Evolutionary conservation across 1,139 yeast species (phyloP).

Genomic region (Citeromyces siamensis): DNA sequence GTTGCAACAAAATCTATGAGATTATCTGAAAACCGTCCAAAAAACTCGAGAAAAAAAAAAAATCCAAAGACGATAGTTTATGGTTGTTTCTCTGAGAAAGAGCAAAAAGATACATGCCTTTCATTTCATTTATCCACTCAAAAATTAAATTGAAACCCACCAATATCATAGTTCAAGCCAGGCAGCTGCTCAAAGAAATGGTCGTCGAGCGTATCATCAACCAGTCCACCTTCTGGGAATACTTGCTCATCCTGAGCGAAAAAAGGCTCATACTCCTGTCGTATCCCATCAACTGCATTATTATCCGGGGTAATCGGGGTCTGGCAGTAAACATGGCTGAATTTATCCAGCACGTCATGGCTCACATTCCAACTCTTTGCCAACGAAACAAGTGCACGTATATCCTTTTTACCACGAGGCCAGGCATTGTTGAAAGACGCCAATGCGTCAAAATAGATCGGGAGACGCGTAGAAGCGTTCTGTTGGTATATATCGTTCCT

Average conservation of each 20-base stretch:
- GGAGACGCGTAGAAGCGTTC: constrained; percentile 11
- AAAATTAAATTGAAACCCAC: background rate
- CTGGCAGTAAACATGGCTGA: background rate
- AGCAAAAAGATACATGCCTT: too few relatives aligned
- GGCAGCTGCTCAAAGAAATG: background rate
- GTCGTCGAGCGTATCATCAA: background rate
- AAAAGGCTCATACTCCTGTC: background rate
- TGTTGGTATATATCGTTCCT: constrained; percentile 11
- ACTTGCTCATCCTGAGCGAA: background rate
- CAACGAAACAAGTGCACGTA: constrained; percentile 12
- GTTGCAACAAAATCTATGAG: too few relatives aligned
- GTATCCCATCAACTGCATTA: background rate
- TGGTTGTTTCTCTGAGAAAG: too few relatives aligned
- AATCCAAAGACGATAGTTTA: too few relatives aligned
- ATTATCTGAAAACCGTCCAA: too few relatives aligned
- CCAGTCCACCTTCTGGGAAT: background rate
- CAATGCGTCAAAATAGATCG: constrained; percentile 13
- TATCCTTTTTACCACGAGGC: constrained; percentile 16
- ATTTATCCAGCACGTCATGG: background rate
- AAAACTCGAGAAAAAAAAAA: too few relatives aligned
- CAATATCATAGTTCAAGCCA: background rate
- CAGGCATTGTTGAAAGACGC: constrained; percentile 13
- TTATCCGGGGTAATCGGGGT: background rate
- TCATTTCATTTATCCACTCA: too few relatives aligned
- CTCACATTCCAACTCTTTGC: constrained; percentile 15